Evolutionary conservation across 2,329 filamentous ascomycete species (phyloP).

Genomic region (Fusarium sp.): DNA sequence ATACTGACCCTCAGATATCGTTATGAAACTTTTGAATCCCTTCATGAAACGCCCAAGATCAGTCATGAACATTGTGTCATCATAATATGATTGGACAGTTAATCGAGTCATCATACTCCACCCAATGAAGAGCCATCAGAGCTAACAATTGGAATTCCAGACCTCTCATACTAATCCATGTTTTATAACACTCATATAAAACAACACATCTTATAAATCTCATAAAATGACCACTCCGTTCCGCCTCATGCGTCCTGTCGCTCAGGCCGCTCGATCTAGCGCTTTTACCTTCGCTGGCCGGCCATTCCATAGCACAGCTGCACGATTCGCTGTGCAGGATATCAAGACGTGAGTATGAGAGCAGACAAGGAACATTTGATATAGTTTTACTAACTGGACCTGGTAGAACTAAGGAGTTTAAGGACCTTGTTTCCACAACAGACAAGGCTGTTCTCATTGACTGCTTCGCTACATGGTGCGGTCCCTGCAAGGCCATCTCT

Average conservation of each 20-base stretch:
- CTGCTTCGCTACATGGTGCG: constrained; percentile 76
- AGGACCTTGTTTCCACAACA: constrained; percentile 61
- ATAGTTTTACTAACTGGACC: neutral
- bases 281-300: constrained; percentile 27
- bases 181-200: neutral
- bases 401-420: constrained; percentile 70
- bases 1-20: neutral
- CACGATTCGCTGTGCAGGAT: constrained; percentile 61
- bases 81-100: constrained; percentile 30
- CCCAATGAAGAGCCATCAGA: constrained; percentile 22
- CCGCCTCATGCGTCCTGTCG: constrained; percentile 37
- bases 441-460: constrained; percentile 81
- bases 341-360: constrained; percentile 52
- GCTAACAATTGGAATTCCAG: constrained; percentile 36
- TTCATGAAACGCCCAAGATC: constrained; percentile 14
- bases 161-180: constrained; percentile 16
- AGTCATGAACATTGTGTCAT: neutral
- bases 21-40: neutral
- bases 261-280: constrained; percentile 36
- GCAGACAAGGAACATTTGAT: neutral
- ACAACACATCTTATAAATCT: neutral
- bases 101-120: constrained; percentile 21
- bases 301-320: constrained; percentile 53
- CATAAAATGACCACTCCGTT: constrained; percentile 38
- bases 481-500: constrained; percentile 92